A percentile compares a stretch with the other conserved stretches of the same genome.
phyloP scores from a whole-genome alignment of 257 asterid species.

The Salvia splendens region DNA sequence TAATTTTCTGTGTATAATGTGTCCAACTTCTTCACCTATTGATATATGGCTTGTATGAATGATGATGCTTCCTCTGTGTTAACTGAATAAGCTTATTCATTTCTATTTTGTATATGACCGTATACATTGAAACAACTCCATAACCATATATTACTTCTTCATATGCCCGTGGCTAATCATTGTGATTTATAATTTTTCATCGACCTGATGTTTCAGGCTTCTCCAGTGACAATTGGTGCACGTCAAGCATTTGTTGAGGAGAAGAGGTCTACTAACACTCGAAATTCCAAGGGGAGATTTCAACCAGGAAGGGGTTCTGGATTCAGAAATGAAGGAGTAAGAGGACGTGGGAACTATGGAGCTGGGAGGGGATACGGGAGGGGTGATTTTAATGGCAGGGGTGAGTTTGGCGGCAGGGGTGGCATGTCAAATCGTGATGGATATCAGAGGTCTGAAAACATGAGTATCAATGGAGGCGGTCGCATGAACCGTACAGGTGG shows the following conservation, averaged over 20 bases:
- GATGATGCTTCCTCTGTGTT: neutral
- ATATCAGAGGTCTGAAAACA: slow-evolving; percentile 54
- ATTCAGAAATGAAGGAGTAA: slow-evolving; percentile 73
- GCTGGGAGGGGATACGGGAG: slow-evolving; percentile 44
- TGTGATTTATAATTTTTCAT: neutral
- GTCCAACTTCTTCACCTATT: neutral
- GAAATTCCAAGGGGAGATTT: slow-evolving; percentile 62
- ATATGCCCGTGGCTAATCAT: neutral
- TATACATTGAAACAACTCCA: neutral
- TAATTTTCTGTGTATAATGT: neutral
- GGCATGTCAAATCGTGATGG: slow-evolving; percentile 67
- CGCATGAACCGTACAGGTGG: slow-evolving; percentile 54
- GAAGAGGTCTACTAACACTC: slow-evolving; percentile 83
- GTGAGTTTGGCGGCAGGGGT: slow-evolving; percentile 56
- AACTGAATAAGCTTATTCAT: neutral
- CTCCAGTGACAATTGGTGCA: slow-evolving; percentile 70
- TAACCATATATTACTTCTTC: neutral
- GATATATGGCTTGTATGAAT: neutral
- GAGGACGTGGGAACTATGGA: slow-evolving; percentile 61
- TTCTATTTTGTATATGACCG: neutral
- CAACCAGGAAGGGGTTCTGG: slow-evolving; percentile 69
- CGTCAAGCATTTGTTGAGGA: slow-evolving; percentile 74
- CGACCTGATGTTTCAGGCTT: slow-evolving; percentile 55
- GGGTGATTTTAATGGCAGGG: no score
- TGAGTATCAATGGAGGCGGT: slow-evolving; percentile 43